Percentiles rank a stretch among this genome's conserved stretches.
These are phyloP conservation scores for Mallotus repandus DNA, from an alignment of 441 rosid species.

Conservation along the genomic window DNA sequence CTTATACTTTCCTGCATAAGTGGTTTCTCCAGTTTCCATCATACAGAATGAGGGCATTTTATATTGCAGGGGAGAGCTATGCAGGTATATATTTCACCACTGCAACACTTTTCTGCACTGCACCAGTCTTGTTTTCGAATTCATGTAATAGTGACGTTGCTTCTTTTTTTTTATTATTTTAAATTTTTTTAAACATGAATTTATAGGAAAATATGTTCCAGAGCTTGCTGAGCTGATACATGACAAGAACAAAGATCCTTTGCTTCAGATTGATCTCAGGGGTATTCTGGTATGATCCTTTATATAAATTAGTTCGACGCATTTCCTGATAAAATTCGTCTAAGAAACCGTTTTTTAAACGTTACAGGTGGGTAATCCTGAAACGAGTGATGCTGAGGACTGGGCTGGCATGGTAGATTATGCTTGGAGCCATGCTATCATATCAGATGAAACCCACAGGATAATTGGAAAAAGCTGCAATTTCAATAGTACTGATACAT, in stretches of 20 bases:
- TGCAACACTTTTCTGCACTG: background rate
- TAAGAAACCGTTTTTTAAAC: background rate
- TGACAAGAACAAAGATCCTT: slow-evolving; percentile 63
- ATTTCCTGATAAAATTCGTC: background rate
- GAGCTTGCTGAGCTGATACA: slow-evolving; percentile 69
- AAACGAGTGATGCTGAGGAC: slow-evolving; percentile 76
- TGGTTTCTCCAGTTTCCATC: slow-evolving; percentile 86
- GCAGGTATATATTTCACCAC: slow-evolving; percentile 60
- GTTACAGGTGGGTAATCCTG: slow-evolving; percentile 86
- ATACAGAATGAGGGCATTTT: slow-evolving; percentile 51
- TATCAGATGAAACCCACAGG: slow-evolving; percentile 83
- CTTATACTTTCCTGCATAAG: slow-evolving; percentile 69
- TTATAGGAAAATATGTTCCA: slow-evolving; percentile 82
- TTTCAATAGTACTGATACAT: slow-evolving; percentile 58
- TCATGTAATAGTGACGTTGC: background rate
- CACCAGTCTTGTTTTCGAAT: background rate
- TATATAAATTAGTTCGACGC: background rate
- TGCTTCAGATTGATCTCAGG: slow-evolving; percentile 59
- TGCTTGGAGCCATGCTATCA: slow-evolving; percentile 95
- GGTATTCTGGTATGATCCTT: slow-evolving; percentile 72
- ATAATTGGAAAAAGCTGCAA: slow-evolving; percentile 55
- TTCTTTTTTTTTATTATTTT: background rate
- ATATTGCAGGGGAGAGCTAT: slow-evolving; percentile 96
- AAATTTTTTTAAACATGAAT: background rate
- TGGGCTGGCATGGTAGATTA: slow-evolving; percentile 88